Base-by-base conservation (phyloP, 108 stramenopile species). In the Conticribra guillardii region DNA sequence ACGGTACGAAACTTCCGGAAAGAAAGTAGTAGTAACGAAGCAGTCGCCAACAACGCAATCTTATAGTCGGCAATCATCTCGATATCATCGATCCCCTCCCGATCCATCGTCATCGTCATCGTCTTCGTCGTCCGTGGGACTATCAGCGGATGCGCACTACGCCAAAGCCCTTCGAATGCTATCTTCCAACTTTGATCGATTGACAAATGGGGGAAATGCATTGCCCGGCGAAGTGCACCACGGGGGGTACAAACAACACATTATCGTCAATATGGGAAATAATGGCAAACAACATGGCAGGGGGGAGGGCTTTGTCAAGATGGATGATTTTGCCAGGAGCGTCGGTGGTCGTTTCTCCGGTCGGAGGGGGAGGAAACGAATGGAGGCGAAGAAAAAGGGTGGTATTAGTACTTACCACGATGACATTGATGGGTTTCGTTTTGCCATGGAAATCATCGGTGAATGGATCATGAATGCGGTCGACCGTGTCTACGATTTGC, bases 111-210 rank as follows among this genome's bases (percentile, higher is more conserved):
- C 47, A 24, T 29, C 34, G 5, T 19, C 55, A 30, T 34, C 72
- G 32, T 22, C 49, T 24, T 27, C 46, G 23, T 50, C 57, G 28
- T 37, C 48, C 27, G 24, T 41, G 26, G 34, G 22, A 9, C 19
- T 30, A 17, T 7, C 34, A 4, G 76, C 76, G 44, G 68, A 79
- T 51, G 71, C 66, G 21, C 79, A 79, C 60, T 79, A 61, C 19
- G 79, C 71, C 66, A 72, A 79, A 54, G 70, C 79, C 14, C 28
- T 79, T 11, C 59, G 71, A 17, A 72, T 72, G 79, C 31, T 79
- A 18, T 72, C 66, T 21, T 72, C 71, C 2, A 17, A 45, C 18
- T 79, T 72, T 56, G 79, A 71, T 51, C 23, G 52, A 41, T 24
- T 56, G 5, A 47, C 19, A 0, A 45, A 66, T 19, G 70, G 79